These are phyloP conservation scores for Pyrenophora teres DNA, from an alignment of 2,329 filamentous ascomycete genomes.

Conservation along the genomic window DNA sequence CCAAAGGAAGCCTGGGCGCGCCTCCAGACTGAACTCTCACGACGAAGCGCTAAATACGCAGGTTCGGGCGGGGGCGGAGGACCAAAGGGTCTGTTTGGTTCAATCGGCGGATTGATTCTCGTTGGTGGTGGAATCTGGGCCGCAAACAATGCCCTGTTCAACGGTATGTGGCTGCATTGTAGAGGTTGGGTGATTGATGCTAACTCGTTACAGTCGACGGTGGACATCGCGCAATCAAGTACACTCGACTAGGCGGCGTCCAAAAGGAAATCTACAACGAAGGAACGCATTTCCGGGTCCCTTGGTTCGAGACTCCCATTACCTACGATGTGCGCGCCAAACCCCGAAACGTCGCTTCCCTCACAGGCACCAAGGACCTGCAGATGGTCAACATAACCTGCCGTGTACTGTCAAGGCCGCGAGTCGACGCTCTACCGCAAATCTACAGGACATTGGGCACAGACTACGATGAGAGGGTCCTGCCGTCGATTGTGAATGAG, in stretches of 20 bases:
- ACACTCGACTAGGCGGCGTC: slow-evolving; percentile 88
- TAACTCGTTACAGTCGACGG: slow-evolving; percentile 72
- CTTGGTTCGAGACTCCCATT: slow-evolving; percentile 97
- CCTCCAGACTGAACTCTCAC: slow-evolving; percentile 64
- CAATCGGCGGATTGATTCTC: slow-evolving; percentile 59
- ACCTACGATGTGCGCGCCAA: slow-evolving; percentile 98
- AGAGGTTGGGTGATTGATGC: slow-evolving; percentile 4
- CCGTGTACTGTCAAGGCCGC: slow-evolving; percentile 92
- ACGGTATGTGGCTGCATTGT: slow-evolving; percentile 55
- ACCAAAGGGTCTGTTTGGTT: slow-evolving; percentile 60
- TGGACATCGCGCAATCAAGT: slow-evolving; percentile 99
- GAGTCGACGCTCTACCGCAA: slow-evolving; percentile 85
- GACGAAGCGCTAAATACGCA: slow-evolving; percentile 53
- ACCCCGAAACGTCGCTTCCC: slow-evolving; percentile 92
- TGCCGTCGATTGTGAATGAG: slow-evolving; percentile 98
- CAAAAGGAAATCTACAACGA: slow-evolving; percentile 95
- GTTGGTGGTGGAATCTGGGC: slow-evolving; percentile 60
- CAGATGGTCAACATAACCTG: slow-evolving; percentile 99
- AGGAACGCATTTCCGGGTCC: slow-evolving; percentile 95
- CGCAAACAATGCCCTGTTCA: slow-evolving; percentile 69
- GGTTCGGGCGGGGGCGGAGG: slow-evolving; percentile 54
- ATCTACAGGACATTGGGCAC: slow-evolving; percentile 95
- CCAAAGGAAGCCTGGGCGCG: slow-evolving; percentile 70
- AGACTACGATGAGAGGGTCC: slow-evolving; percentile 97
- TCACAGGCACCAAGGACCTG: slow-evolving; percentile 97